Base-by-base conservation (phyloP, 2,329 filamentous ascomycete species). In the Myriosclerotinia scirpicola region DNA sequence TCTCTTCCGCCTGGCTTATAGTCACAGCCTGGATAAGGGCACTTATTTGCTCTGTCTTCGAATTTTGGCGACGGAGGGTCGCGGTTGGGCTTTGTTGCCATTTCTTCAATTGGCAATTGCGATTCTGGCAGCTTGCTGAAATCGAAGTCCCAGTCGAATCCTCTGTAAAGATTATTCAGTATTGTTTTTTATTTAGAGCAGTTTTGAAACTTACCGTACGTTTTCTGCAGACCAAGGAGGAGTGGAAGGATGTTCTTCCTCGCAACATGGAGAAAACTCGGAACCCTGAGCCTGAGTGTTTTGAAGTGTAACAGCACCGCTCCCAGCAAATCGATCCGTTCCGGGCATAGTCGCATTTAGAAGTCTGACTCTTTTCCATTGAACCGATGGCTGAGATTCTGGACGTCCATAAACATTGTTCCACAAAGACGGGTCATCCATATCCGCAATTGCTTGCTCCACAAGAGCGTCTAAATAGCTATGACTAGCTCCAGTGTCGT, bases 1-100 rank as follows among this genome's bases (percentile, higher is more conserved):
- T 74, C 67, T 54, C 72, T 65, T 22, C 74, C 74, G 3, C 54
- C 59, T 7, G 72, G 70, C 5, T 66, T 46, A 56, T 74, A 71
- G 20, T 44, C 54, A 52, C 72, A 75, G 22, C 60, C 64, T 38
- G 50, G 48, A 38, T 50, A 26, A 15, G 14, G 14, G 4, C 58
- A 60, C 14, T 50, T 60, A 14, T 50, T 22, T 30, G n/a, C 9
- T 7, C 36, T 26, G 17, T 1, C 22, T 4, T 42, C n/a, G 14
- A 17, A 22, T 11, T 52, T 60, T 34, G 42, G 52, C 15, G 56
- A 52, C 15, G 52, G 26, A 53, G 9, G 54, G 8, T 30, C 55
- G 36, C 53, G n/a, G n/a, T 34, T n/a, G 17, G 53, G 36, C 26
- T 30, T 64, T 30, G 9, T 68, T 56, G 42, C 30, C 5, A 17